Evolutionary conservation across 1,139 yeast species (phyloP).

Genomic region (Debaryomycetaceae sp.): DNA sequence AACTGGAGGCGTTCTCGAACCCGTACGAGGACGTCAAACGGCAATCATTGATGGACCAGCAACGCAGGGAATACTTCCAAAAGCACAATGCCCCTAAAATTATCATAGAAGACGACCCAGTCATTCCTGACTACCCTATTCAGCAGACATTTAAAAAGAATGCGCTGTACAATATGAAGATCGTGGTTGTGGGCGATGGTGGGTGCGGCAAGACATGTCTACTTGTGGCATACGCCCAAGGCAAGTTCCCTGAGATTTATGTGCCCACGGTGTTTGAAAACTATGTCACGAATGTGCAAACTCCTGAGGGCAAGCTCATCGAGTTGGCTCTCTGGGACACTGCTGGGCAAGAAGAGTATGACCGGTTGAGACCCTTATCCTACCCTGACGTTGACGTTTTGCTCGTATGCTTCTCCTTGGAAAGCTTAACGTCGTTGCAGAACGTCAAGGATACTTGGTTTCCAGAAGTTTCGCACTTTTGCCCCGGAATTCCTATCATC

Average conservation of each 20-base stretch:
- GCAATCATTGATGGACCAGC: constrained; percentile 18
- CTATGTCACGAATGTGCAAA: constrained; percentile 61
- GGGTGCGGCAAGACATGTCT: constrained; percentile 93
- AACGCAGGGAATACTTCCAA: constrained; percentile 16
- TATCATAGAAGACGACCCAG: constrained; percentile 36
- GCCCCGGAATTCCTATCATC: constrained; percentile 73
- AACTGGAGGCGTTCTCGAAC: constrained; percentile 13
- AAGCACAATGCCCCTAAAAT: constrained; percentile 22
- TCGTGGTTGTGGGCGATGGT: constrained; percentile 92
- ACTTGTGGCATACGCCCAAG: constrained; percentile 75
- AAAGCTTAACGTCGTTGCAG: constrained; percentile 57
- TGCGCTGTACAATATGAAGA: constrained; percentile 47
- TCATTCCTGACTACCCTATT: constrained; percentile 34
- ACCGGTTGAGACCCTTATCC: constrained; percentile 73
- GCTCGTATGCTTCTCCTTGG: constrained; percentile 72
- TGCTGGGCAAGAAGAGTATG: constrained; percentile 93
- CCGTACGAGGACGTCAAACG: constrained; percentile 28
- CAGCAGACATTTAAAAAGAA: constrained; percentile 28
- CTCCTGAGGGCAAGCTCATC: constrained; percentile 48
- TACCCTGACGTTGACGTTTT: constrained; percentile 80
- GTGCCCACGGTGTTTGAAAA: constrained; percentile 93
- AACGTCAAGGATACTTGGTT: constrained; percentile 82
- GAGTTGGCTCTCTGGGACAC: constrained; percentile 89
- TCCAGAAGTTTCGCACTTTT: constrained; percentile 80
- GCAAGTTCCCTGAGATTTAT: constrained; percentile 69